Evolutionary conservation across 2,329 filamentous ascomycete genomes (phyloP), one percentile per base, ranked within the genome.

Genomic region (Diaporthe batatas): DNA sequence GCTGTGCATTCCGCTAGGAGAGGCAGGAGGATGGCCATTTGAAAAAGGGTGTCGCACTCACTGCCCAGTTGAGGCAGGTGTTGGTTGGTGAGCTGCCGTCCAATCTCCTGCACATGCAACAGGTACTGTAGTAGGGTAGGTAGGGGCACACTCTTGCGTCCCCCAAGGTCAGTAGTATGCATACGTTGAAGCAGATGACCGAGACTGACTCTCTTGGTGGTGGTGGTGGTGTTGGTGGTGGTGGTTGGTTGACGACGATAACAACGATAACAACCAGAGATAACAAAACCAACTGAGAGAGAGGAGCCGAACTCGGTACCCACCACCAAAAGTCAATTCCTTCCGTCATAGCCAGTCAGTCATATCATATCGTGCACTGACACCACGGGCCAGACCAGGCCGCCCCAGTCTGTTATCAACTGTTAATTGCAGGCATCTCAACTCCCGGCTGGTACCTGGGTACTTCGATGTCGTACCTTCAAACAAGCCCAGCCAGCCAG

Each of bases 351-450:
- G n/a, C 16, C 16, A 6, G 1, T 21, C 3, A 14, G 12, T 16
- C 25, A 65, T 18, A 36, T 49, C 25, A 18, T 72, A 68, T 57
- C 51, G 51, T 39, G 70, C 57, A 68, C 70, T 67, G 70, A 72
- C 70, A 72, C 8, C 6, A 23, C 21, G 57, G 29, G 59, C 70
- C n/a, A 39, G 42, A 58, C 51, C 62, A 49, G 65, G 70, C 70
- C 39, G 44, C 49, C 70, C 70, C 44, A 55, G 59, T 29, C 51
- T 51, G 70, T 72, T 67, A 47, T 47, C 21, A 18, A 21, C 2
- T 21, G 49, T 71, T 55, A 32, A 44, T 12, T 32, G 39, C 53
- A 39, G 44, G 55, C 51, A 70, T 47, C 21, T 58, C 25, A 25
- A 39, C 32, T n/a, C 44, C 44, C n/a, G 44, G 21, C 6, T 3